These are phyloP conservation scores for Moniliella sp. DNA, from an alignment of 1,284 basidiomycete genomes.

Conservation along the genomic window DNA sequence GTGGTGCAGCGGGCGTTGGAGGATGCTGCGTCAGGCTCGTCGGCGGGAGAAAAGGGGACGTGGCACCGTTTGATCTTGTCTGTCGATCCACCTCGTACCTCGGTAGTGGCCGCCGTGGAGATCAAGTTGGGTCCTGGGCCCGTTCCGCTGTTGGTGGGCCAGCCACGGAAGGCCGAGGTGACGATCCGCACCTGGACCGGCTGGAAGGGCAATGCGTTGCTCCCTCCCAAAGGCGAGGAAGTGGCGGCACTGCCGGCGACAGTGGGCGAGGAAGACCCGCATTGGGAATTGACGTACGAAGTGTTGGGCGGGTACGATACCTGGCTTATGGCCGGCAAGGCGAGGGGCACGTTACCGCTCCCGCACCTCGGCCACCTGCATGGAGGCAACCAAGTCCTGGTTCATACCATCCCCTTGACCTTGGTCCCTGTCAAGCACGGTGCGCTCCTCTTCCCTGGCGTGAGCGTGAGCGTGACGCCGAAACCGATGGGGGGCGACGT, in stretches of 20 bases:
- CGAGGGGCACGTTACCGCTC: slow-evolving; percentile 7
- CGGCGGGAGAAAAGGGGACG: neutral
- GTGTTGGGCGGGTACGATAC: slow-evolving; percentile 13
- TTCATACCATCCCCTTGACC: slow-evolving; percentile 4
- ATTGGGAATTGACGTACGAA: slow-evolving; percentile 12
- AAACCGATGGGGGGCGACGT: too few species aligned
- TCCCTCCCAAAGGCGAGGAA: slow-evolving; percentile 1
- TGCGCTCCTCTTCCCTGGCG: slow-evolving; percentile 5
- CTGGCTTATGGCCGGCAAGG: slow-evolving; percentile 19
- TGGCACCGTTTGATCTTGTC: slow-evolving; percentile 15
- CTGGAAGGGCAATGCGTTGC: slow-evolving; percentile 3
- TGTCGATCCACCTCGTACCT: slow-evolving; percentile 12
- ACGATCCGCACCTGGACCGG: slow-evolving; percentile 5
- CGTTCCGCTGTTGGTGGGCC: slow-evolving; percentile 6
- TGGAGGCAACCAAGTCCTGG: neutral
- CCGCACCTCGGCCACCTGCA: neutral
- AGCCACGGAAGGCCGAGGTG: slow-evolving; percentile 6
- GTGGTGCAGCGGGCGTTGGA: neutral
- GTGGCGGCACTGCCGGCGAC: neutral
- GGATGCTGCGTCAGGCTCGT: neutral
- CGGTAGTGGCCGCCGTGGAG: slow-evolving; percentile 10
- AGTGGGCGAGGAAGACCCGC: neutral
- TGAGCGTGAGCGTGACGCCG: neutral
- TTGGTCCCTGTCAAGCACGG: slow-evolving; percentile 15
- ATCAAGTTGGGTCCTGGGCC: slow-evolving; percentile 1